A percentile compares a stretch with the other conserved stretches of the same genome.
Conservation (phyloP, 352 stramenopile species). For the Pythium plurisporium region DNA sequence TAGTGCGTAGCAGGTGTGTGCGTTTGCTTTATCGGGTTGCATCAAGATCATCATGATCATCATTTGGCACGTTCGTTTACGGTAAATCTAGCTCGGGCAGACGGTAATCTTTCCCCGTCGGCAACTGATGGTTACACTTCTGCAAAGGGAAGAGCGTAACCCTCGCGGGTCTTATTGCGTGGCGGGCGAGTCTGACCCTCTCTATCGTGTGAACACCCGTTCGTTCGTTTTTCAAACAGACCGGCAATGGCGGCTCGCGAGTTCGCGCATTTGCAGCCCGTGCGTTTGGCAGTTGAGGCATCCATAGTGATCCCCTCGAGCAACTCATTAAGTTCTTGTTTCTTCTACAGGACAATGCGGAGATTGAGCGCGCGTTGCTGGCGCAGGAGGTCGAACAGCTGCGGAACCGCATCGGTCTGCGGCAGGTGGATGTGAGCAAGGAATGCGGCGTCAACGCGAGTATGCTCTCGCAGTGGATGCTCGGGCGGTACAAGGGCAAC, state of each 20-base stretch:
- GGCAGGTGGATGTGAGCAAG: slow-evolving; percentile 81
- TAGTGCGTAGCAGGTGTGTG: no score
- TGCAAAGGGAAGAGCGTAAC: no score
- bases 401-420: slow-evolving; percentile 63
- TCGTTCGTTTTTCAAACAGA: background rate
- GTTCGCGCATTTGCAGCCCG: slow-evolving; percentile 75
- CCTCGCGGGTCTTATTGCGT: background rate
- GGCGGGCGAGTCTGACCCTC: background rate
- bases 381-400: slow-evolving; percentile 79
- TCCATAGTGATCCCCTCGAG: background rate
- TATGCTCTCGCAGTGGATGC: slow-evolving; percentile 87
- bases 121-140: no score
- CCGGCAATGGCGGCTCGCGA: slow-evolving; percentile 45
- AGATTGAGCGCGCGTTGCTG: slow-evolving; percentile 77
- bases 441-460: slow-evolving; percentile 82
- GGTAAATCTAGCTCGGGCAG: no score
- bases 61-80: background rate
- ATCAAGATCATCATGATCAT: no score
- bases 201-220: background rate
- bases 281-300: slow-evolving; percentile 26
- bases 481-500: slow-evolving; percentile 82
- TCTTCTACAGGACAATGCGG: slow-evolving; percentile 68
- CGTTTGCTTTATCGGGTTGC: no score
- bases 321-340: background rate
- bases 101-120: no score